Base-by-base conservation (phyloP, 1,284 basidiomycete genomes). In the Leccinum subrobustum region DNA sequence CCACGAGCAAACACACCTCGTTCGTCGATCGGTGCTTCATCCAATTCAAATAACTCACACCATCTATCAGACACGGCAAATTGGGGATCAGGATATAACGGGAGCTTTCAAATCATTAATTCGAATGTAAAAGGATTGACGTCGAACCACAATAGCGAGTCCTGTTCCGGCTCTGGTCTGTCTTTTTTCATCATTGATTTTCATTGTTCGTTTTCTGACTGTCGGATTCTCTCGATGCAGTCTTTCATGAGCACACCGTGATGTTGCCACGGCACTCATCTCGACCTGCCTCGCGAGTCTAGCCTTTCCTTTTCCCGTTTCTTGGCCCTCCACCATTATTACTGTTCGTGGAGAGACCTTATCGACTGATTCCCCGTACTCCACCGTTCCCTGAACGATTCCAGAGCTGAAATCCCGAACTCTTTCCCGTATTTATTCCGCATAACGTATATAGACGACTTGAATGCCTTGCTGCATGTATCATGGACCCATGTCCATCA, bases 111-210 rank as follows among this genome's bases (percentile, higher is more conserved):
- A 1, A 23, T 63, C 8, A 29, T 0, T 0, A 3, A 1, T 23
- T 60, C 65, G 4, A 54, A 4, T 9, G 55, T 39, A 5, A 44
- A 54, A 0, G 69, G 69, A 42, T 0, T 59, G 6, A 68, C 65
- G 3, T 0, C 69, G 33, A 65, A 69, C 33, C 60, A 54, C 42
- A 58, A 58, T 23, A 59, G 59, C 31, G 6, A 1, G 18, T n/a
- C 60, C 0, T 58, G 59, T 6, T 18, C 55, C 12, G 69, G 67
- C 27, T 54, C 63, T 48, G 63, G 67, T 71, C 8, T 33, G 65
- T 60, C 29, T 51, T 16, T 23, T 35, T 9, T 20, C 18, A 1
- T 33, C n/a, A 20, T 18, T 2, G 12, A 3, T 20, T 12, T 11
- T 7, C 33, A 16, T 14, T 6, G 18, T 12, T 20, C 8, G 1